Evolutionary conservation across 768 basidiomycete species (phyloP).

Genomic region (Mycena vitilis): DNA sequence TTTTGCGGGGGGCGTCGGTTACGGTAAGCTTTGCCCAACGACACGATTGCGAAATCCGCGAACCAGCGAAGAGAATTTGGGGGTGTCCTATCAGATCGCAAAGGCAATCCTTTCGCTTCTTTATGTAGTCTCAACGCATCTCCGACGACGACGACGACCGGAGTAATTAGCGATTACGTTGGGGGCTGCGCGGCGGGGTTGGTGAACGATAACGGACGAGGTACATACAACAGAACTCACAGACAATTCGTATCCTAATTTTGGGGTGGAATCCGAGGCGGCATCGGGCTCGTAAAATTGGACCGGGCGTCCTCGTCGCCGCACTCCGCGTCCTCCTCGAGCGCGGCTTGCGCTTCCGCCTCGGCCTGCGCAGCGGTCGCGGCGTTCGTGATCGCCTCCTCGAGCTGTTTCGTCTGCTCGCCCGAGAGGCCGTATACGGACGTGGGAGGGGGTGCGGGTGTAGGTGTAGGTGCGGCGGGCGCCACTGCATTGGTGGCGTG

Average conservation of each 20-base stretch:
- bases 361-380: constrained; percentile 81
- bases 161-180: constrained; percentile 17
- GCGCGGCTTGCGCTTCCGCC: constrained; percentile 81
- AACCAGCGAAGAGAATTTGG: constrained; percentile 12
- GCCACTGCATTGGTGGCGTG: constrained; percentile 12
- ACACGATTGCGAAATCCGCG: constrained; percentile 22
- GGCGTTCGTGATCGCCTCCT: constrained; percentile 80
- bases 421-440: constrained; percentile 80
- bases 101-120: not conserved
- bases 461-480: not conserved
- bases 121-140: constrained; percentile 23
- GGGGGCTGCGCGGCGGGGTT: not conserved
- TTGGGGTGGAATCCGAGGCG: constrained; percentile 22
- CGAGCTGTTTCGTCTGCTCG: constrained; percentile 75
- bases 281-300: not conserved
- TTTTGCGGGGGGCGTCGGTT: no score
- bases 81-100: constrained; percentile 34
- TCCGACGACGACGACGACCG: constrained; percentile 2
- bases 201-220: not conserved
- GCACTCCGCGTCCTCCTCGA: constrained; percentile 76
- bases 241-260: constrained; percentile 27
- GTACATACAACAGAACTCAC: constrained; percentile 16
- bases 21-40: constrained; percentile 23
- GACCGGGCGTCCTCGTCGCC: constrained; percentile 55
- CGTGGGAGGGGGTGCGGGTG: not conserved